Evolutionary conservation across 495 filamentous ascomycete species (phyloP).

Genomic region (Lasiosphaeris hirsuta): DNA sequence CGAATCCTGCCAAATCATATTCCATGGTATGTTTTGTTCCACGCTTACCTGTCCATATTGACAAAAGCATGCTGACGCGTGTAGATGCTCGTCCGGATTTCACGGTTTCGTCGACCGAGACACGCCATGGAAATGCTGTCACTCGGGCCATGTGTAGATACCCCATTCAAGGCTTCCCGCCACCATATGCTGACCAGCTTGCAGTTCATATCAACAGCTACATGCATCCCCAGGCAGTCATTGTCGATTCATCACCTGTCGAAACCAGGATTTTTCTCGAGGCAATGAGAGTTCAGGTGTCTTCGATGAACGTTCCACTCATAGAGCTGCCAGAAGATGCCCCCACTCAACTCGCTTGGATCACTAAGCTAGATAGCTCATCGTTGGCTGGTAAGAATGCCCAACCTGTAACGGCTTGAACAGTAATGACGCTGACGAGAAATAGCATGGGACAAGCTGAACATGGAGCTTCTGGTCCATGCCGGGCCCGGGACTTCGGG

Average conservation of each 20-base stretch:
- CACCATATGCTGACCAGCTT: conserved; percentile 2
- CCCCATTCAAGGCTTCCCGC: neutral
- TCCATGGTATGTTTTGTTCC: conserved; percentile 43
- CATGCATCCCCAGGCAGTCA: conserved; percentile 56
- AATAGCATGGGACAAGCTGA: conserved; percentile 69
- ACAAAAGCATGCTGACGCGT: neutral
- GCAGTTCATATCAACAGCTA: conserved; percentile 50
- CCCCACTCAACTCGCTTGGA: conserved; percentile 65
- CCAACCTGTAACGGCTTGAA: neutral
- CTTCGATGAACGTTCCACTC: conserved; percentile 45
- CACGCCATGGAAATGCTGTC: conserved; percentile 45
- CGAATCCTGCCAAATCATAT: conserved; percentile 51
- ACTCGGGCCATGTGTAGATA: conserved; percentile 42
- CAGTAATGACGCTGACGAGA: conserved; percentile 15
- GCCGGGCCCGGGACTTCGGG: conserved; percentile 65
- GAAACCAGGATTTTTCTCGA: conserved; percentile 55
- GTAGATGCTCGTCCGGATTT: conserved; percentile 56
- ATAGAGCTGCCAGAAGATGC: conserved; percentile 64
- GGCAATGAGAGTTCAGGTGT: conserved; percentile 46
- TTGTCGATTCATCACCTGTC: conserved; percentile 47
- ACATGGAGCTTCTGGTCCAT: conserved; percentile 74
- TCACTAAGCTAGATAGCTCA: conserved; percentile 67
- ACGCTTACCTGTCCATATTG: neutral
- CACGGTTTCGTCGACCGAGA: conserved; percentile 44
- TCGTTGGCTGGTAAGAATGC: conserved; percentile 58